A percentile compares a stretch with the other conserved stretches of the same genome.
Evolutionary conservation across 805 yeast genomes (phyloP).

Genomic region (Saccharomycopsis malanga): DNA sequence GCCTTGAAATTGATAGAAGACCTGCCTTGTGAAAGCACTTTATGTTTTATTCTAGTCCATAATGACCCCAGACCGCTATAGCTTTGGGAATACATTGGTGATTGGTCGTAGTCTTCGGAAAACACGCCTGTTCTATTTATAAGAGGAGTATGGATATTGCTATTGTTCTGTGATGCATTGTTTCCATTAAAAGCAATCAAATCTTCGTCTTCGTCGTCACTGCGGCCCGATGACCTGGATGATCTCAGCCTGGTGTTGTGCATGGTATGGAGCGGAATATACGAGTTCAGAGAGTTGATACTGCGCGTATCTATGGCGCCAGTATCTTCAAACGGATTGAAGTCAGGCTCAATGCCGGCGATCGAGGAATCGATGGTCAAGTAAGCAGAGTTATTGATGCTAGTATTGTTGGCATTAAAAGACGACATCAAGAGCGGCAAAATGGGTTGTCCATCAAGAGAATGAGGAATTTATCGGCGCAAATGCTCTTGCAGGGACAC

Average conservation of each 20-base stretch:
- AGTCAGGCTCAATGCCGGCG: constrained; percentile 22
- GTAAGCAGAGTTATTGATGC: constrained; percentile 1
- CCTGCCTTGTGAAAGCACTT: background rate
- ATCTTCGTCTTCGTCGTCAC: constrained; percentile 16
- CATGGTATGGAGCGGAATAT: constrained; percentile 22
- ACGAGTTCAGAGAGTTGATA: constrained; percentile 14
- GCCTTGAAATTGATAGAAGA: background rate
- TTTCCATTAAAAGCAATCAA: constrained; percentile 3
- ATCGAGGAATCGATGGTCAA: constrained; percentile 18
- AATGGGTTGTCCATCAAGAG: background rate
- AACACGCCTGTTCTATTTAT: background rate
- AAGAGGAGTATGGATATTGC: constrained; percentile 4
- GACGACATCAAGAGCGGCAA: background rate
- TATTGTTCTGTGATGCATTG: background rate
- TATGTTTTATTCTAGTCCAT: background rate
- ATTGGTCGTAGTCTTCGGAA: background rate
- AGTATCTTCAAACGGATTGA: constrained; percentile 22
- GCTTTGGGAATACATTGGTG: background rate
- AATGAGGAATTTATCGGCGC: too few species aligned
- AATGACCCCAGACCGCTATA: background rate
- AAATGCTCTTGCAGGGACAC: too few species aligned
- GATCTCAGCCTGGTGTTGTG: constrained; percentile 2
- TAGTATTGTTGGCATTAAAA: constrained; percentile 4
- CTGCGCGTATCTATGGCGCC: constrained; percentile 3
- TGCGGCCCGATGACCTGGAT: background rate